Conservation (phyloP, 805 yeast species). For the Metschnikowia corniflorae region DNA sequence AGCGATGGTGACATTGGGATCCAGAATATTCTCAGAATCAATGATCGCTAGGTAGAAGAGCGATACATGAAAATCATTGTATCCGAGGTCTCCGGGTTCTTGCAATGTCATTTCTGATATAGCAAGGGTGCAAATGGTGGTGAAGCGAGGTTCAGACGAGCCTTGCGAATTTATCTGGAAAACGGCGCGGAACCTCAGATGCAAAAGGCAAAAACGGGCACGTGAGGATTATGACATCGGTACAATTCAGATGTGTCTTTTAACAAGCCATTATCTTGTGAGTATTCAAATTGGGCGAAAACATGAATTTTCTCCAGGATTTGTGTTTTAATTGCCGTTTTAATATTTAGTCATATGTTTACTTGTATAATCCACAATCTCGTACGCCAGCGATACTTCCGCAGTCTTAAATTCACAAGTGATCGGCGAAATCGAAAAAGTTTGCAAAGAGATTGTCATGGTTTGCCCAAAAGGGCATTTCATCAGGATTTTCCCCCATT, state of each 20-base stretch:
- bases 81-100: slow-evolving; percentile 18
- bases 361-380: too few species aligned
- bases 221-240: too few species aligned
- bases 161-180: not conserved
- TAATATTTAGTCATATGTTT: too few species aligned
- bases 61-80: slow-evolving; percentile 29
- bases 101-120: slow-evolving; percentile 6
- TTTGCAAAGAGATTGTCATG: slow-evolving; percentile 17
- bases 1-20: slow-evolving; percentile 55
- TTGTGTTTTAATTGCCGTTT: too few species aligned
- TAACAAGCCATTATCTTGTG: too few species aligned
- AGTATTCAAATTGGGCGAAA: too few species aligned
- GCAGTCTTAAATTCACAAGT: not conserved
- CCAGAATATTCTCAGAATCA: slow-evolving; percentile 37
- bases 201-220: not conserved
- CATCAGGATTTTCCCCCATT: slow-evolving; percentile 8
- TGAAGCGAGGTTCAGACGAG: not conserved
- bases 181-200: not conserved
- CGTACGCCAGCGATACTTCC: too few species aligned
- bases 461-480: slow-evolving; percentile 8
- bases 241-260: too few species aligned
- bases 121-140: slow-evolving; percentile 1
- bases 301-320: too few species aligned
- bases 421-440: slow-evolving; percentile 16
- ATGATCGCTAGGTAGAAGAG: slow-evolving; percentile 77